phyloP scores from a whole-genome alignment of 1,284 basidiomycete genomes.

The Filobasidium uniguttulatum region DNA sequence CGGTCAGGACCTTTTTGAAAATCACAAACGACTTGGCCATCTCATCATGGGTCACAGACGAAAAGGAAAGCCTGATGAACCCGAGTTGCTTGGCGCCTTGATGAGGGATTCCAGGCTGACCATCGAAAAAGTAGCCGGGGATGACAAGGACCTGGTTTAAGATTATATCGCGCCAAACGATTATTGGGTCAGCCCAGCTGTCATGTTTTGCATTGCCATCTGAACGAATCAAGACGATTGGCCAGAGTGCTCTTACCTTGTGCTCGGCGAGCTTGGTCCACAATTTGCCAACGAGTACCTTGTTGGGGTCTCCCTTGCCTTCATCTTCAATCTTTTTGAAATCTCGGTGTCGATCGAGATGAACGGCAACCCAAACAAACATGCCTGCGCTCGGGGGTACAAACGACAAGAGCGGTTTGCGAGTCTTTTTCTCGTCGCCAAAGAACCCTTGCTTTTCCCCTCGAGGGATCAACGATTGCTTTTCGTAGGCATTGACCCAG shows the following conservation, averaged over 20 bases:
- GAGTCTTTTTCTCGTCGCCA: too few species aligned
- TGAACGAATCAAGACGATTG: background rate
- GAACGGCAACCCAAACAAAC: slow-evolving; percentile 48
- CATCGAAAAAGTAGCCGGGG: slow-evolving; percentile 32
- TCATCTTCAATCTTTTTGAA: slow-evolving; percentile 29
- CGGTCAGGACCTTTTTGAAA: slow-evolving; percentile 28
- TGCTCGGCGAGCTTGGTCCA: slow-evolving; percentile 32
- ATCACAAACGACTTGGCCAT: slow-evolving; percentile 23
- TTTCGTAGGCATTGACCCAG: slow-evolving; percentile 21
- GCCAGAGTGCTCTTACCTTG: slow-evolving; percentile 17
- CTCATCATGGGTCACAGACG: slow-evolving; percentile 32
- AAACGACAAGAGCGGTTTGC: slow-evolving; percentile 47
- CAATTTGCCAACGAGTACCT: slow-evolving; percentile 25
- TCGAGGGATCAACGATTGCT: slow-evolving; percentile 4
- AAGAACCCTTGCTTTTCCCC: slow-evolving; percentile 40
- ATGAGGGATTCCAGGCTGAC: slow-evolving; percentile 24
- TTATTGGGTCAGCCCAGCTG: too few species aligned
- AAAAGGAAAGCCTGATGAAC: slow-evolving; percentile 35
- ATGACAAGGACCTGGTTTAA: slow-evolving; percentile 33
- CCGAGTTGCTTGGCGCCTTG: slow-evolving; percentile 31
- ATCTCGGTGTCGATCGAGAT: slow-evolving; percentile 49
- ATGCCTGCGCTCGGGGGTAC: slow-evolving; percentile 48
- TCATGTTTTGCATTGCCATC: too few species aligned
- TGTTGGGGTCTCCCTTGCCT: slow-evolving; percentile 23
- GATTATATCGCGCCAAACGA: too few species aligned